A percentile compares a stretch with the other conserved stretches of the same genome.
Conservation (phyloP, 179 eudicot genomes). For the Vitellaria paradoxa region DNA sequence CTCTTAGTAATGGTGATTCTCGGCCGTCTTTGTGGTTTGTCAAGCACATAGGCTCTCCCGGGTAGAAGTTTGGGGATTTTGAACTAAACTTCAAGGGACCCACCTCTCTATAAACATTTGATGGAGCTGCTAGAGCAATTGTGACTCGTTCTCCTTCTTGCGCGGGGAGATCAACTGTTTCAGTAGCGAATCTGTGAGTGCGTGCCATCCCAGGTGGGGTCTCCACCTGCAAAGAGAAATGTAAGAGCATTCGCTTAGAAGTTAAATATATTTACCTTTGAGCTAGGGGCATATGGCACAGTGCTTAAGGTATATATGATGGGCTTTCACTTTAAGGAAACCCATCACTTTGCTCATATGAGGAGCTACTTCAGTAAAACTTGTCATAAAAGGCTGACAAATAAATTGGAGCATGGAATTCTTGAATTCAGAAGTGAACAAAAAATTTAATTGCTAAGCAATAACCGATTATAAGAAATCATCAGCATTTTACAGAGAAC, state of each 20-base stretch:
- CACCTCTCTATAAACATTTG: slow-evolving; percentile 61
- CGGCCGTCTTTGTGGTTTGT: slow-evolving; percentile 84
- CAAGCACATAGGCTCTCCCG: slow-evolving; percentile 81
- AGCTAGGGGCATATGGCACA: background rate
- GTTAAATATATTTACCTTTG: background rate
- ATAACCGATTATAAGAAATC: background rate
- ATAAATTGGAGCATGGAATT: background rate
- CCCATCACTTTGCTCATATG: background rate
- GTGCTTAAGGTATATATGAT: background rate
- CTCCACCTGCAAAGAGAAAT: slow-evolving; percentile 52
- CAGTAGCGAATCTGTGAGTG: slow-evolving; percentile 89
- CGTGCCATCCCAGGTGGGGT: slow-evolving; percentile 91
- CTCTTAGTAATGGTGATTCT: slow-evolving; percentile 81
- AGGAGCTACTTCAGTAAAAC: background rate
- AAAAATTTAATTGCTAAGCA: background rate
- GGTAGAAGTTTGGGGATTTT: slow-evolving; percentile 64
- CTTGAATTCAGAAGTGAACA: background rate
- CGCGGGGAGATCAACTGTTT: slow-evolving; percentile 91
- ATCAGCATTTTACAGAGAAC: background rate
- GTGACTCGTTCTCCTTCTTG: slow-evolving; percentile 96
- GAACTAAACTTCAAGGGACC: slow-evolving; percentile 85
- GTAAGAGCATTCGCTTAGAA: too few relatives aligned
- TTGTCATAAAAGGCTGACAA: background rate
- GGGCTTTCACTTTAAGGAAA: background rate
- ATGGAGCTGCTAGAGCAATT: slow-evolving; percentile 86